Evolutionary conservation across 1,284 basidiomycete genomes (phyloP), one percentile per base, ranked within the genome.

Genomic region (Malassezia pachydermatis): DNA sequence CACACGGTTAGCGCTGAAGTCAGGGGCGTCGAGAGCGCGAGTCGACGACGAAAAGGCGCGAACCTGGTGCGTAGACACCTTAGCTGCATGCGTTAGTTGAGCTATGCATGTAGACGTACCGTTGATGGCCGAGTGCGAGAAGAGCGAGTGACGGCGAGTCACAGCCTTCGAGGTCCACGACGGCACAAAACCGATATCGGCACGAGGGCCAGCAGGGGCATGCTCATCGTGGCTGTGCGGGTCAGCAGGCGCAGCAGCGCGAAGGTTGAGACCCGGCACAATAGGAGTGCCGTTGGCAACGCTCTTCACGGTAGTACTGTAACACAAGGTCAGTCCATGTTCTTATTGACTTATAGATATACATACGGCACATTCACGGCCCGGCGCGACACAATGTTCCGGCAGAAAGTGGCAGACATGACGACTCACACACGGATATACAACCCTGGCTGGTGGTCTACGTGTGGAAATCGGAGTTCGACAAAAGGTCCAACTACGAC

Each of bases 1-100:
- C 43, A 84, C 78, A 62, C 84, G 81, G 78, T 96, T 96, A 39
- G 80, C 75, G 48, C 81, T 80, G 73, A 86, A 90, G 78, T 96
- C 84, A 62, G 94, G 92, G 29, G 58, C 55, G 53, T 63, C 58
- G 11, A 63, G 51, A 29, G 57, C 51, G 44, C 59, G 60, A 30
- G 58, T 45, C 35, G 62, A 62, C n/a, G 65, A 62, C 35, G 61
- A 64, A 41, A 70, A 62, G 55, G 50, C 57, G 28, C 68, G 66
- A 5, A 51, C 42, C 14, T 35, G 24, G 5, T 25, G 32, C 20
- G 42, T 44, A n/a, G 43, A 25, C 16, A 46, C 42, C 19, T 38
- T 39, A 19, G 42, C 52, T 49, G 45, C 30, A 35, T 23, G n/a
- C n/a, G 44, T 48, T 45, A 41, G 30, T 34, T 32, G 11, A 17